Base-by-base conservation (phyloP, 2,329 filamentous ascomycete species). In the Bertia moriformis region DNA sequence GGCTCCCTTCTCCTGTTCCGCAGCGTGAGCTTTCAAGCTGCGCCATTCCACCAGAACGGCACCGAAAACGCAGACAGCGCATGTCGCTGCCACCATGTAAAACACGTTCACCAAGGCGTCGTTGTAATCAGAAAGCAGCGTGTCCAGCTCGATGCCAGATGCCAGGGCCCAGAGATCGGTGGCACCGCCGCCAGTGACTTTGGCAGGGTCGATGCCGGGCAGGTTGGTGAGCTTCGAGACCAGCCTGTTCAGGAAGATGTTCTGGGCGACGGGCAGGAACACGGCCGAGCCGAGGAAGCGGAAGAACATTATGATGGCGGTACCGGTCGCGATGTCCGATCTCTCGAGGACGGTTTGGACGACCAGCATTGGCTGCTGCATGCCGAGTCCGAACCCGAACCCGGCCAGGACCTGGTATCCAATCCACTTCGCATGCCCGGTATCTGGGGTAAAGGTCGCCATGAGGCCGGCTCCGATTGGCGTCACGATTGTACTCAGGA, bases 401-500 rank as follows among this genome's bases (percentile, higher is more conserved):
- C 54, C 52, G 20, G 47, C 45, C 13, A 56, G 29, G 29, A 52
- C 42, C 39, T 54, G 53, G 35, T 52, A 55, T n/a, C 53, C 52
- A 14, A 54, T 50, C 50, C 51, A 55, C 4, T 45, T 38, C 3
- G 41, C 38, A 13, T 42, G 40, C 3, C 30, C 39, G 14, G 47
- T 46, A 30, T 40, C 35, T 13, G 15, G 4, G 42, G 48, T 19
- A 22, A 53, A 45, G 7, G 51, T 54, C 2, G 47, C 42, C 4
- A 55, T 38, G 5, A 56, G 46, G 17, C 51, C 51, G 3, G 50
- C 44, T n/a, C 49, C 52, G 32, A 53, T 43, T 1, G 48, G 39
- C 38, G 42, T 43, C 13, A 54, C 20, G 4, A 49, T 38, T 3
- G 43, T 38, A n/a, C 44, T 41, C 3, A 44, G 7, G 15, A 44